Evolutionary conservation across 1,284 basidiomycete genomes (phyloP), one percentile per base, ranked within the genome.

Genomic region (Pseudozyma sp.): DNA sequence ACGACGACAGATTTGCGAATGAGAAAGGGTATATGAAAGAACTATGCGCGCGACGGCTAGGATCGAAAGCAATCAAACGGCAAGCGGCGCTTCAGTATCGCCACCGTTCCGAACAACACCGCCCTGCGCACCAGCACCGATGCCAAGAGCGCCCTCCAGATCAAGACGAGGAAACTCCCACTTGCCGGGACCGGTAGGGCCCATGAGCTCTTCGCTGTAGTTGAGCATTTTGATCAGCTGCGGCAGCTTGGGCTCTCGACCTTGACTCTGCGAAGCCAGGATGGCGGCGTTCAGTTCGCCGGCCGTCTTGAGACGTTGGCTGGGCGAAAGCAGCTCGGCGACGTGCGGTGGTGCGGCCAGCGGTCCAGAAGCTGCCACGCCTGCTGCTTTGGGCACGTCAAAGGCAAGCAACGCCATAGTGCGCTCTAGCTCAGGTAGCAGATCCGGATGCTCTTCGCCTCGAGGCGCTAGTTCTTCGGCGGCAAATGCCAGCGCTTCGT

Each of bases 341-440:
- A 94, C 91, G 31, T 89, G 88, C 49, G 87, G 80, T 4, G 93
- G 92, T n/a, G 84, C 69, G 10, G 63, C 71, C 2, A 80, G 68
- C 10, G 66, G 47, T 1, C 70, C 75, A 19, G 69, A 43, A 4
- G 53, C 58, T n/a, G 56, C 59, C 5, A 56, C 44, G n/a, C 68
- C 60, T 0, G 52, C 35, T 4, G 59, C 49, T 17, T 66, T 68
- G 34, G 72, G 70, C 30, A 78, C 50, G 45, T 94, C 92, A 85
- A 97, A 98, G 8, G 94, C 95, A 8, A 99, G 87, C 46, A 99
- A 86, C 24, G 94, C 93, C 94, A 99, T 98, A 17, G 95, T 97
- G 51, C 91, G 88, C 85, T 99, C 96, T 37, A 99, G 87, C 81
- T 98, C 95, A 14, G 89, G 87, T 29, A 99, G 87, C 84, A 97